A percentile compares a stretch with the other conserved stretches of the same genome.
Conservation (phyloP, 176 grass and related monocot species). For the Musa acuminata region DNA sequence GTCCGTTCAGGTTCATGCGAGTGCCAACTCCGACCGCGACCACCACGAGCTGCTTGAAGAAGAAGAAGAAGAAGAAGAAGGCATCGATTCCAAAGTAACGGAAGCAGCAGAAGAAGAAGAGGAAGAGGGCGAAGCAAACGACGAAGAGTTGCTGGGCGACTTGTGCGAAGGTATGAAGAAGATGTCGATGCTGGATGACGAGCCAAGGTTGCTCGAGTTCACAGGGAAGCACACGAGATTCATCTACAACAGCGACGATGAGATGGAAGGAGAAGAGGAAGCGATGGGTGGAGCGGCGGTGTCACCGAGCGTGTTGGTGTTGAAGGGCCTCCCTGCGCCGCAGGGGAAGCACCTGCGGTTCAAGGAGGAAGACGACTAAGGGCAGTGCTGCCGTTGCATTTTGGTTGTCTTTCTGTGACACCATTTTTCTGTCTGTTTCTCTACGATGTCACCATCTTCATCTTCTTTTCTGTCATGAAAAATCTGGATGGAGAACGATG, state of each 20-base stretch:
- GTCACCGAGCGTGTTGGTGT: background rate
- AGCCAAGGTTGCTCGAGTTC: constrained; percentile 14
- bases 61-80: constrained; percentile 6
- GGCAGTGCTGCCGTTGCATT: background rate
- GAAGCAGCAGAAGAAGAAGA: constrained; percentile 19
- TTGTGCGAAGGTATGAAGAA: constrained; percentile 60
- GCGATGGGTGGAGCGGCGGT: background rate
- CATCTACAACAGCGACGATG: constrained; percentile 30
- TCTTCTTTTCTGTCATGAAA: no score
- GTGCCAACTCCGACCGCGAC: constrained; percentile 21
- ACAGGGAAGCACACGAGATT: constrained; percentile 25
- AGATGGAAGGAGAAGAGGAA: constrained; percentile 23
- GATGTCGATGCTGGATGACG: constrained; percentile 35
- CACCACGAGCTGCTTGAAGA: background rate
- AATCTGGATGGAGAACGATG: no score
- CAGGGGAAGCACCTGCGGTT: constrained; percentile 22
- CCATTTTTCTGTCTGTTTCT: background rate
- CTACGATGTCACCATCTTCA: no score
- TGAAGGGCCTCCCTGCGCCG: constrained; percentile 23
- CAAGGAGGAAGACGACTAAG: constrained; percentile 22
- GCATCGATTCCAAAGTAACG: constrained; percentile 13
- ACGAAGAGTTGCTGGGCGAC: constrained; percentile 32
- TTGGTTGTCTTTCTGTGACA: background rate
- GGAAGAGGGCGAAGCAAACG: constrained; percentile 11
- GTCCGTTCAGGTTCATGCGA: constrained; percentile 59